Conservation (phyloP, 768 basidiomycete species). For the Lactifluus volemus region DNA sequence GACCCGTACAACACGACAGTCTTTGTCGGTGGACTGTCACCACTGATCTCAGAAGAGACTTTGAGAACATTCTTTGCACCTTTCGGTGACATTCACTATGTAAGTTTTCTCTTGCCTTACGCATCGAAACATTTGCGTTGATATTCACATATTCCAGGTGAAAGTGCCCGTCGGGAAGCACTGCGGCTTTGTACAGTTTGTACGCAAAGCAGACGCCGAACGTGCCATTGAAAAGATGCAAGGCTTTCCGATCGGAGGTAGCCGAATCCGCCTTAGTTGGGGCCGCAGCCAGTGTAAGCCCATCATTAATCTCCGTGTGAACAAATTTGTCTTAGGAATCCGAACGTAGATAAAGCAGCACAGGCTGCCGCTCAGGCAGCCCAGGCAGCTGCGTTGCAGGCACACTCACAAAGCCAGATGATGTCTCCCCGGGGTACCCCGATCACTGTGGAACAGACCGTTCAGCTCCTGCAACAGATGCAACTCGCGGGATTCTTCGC, state of each 20-base stretch:
- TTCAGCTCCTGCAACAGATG: conserved; percentile 53
- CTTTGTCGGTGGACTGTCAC: conserved; percentile 86
- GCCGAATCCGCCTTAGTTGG: conserved; percentile 87
- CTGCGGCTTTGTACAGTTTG: conserved; percentile 94
- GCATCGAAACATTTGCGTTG: conserved; percentile 10
- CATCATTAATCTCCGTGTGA: background rate
- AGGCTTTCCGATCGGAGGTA: conserved; percentile 90
- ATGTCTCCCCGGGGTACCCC: conserved; percentile 12
- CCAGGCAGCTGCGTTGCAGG: conserved; percentile 63
- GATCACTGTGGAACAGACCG: conserved; percentile 53
- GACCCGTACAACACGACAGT: conserved; percentile 97
- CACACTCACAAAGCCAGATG: conserved; percentile 30
- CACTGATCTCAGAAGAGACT: conserved; percentile 85
- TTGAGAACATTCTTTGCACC: conserved; percentile 84
- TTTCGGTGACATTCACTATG: conserved; percentile 92
- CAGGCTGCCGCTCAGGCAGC: conserved; percentile 75
- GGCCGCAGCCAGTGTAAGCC: conserved; percentile 83
- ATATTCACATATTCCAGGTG: conserved; percentile 42
- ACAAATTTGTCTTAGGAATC: background rate
- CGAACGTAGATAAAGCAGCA: conserved; percentile 68
- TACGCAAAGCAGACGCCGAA: conserved; percentile 86
- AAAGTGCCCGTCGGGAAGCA: conserved; percentile 96
- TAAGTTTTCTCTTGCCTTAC: conserved; percentile 30
- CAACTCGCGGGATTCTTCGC: conserved; percentile 33
- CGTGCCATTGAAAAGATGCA: conserved; percentile 94